These are phyloP conservation scores for Xerocomus cyaneibrunnescens DNA, from an alignment of 1,284 basidiomycete species.

Conservation along the genomic window DNA sequence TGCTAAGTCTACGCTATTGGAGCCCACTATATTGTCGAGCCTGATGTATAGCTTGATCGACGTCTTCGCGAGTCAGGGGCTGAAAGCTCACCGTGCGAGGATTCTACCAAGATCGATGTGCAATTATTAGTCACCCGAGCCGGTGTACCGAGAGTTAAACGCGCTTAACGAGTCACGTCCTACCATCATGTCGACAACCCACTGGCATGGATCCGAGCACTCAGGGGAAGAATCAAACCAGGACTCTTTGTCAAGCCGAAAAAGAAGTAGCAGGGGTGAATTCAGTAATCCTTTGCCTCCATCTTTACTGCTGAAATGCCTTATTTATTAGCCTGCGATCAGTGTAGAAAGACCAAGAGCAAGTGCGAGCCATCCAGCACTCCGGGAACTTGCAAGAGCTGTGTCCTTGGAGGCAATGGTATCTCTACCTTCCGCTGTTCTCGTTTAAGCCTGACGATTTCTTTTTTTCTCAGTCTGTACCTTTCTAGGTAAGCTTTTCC, in stretches of 20 bases:
- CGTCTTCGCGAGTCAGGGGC: slow-evolving; percentile 6
- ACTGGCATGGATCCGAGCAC: slow-evolving; percentile 54
- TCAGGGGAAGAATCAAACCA: slow-evolving; percentile 56
- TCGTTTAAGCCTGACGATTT: slow-evolving; percentile 10
- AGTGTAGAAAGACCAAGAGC: slow-evolving; percentile 83
- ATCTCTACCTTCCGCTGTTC: slow-evolving; percentile 21
- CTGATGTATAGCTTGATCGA: too few species aligned
- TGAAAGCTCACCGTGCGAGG: slow-evolving; percentile 9
- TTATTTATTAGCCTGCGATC: slow-evolving; percentile 64
- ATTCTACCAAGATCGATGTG: slow-evolving; percentile 16
- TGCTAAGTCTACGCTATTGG: too few species aligned
- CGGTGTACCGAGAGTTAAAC: neutral
- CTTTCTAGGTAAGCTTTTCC: slow-evolving; percentile 57
- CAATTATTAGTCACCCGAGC: slow-evolving; percentile 3
- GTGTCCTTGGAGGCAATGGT: slow-evolving; percentile 61
- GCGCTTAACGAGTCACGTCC: slow-evolving; percentile 24
- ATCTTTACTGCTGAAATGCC: slow-evolving; percentile 8
- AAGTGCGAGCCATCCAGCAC: slow-evolving; percentile 70
- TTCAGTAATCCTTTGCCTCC: slow-evolving; percentile 2
- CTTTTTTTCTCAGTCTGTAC: slow-evolving; percentile 57
- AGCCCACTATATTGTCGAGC: too few species aligned
- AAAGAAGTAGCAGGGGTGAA: slow-evolving; percentile 69
- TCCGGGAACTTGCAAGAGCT: slow-evolving; percentile 64
- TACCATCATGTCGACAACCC: slow-evolving; percentile 33
- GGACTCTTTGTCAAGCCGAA: slow-evolving; percentile 46